These are phyloP conservation scores for Kwoniella pini DNA, from an alignment of 768 basidiomycete species.

Conservation along the genomic window DNA sequence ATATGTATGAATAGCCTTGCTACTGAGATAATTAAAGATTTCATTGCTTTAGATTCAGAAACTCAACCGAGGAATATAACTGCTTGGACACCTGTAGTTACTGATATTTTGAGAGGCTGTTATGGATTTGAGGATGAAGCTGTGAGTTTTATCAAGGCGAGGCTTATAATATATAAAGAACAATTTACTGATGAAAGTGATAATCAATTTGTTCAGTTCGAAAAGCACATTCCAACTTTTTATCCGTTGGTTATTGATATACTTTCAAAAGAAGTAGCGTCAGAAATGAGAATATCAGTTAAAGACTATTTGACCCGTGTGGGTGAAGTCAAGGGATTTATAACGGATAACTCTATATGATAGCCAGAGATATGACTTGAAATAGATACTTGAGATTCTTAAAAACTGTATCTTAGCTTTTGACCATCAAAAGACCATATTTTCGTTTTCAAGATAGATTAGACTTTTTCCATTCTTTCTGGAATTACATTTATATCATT, in stretches of 20 bases:
- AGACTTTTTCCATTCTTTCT: too few species aligned
- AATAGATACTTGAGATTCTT: too few species aligned
- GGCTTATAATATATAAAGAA: neutral
- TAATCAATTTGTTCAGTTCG: constrained; percentile 64
- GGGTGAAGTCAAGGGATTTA: constrained; percentile 35
- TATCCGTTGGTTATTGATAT: constrained; percentile 88
- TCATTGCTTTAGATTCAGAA: constrained; percentile 81
- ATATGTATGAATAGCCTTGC: constrained; percentile 73
- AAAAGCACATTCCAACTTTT: constrained; percentile 79
- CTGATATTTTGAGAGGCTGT: constrained; percentile 87
- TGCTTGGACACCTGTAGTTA: constrained; percentile 99
- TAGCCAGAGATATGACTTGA: too few species aligned
- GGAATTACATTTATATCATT: too few species aligned
- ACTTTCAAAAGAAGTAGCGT: constrained; percentile 74
- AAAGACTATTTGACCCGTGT: constrained; percentile 78
- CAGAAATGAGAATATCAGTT: constrained; percentile 78
- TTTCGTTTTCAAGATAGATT: too few species aligned
- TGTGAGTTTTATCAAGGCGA: constrained; percentile 61
- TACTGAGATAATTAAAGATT: constrained; percentile 84
- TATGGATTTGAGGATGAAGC: constrained; percentile 85
- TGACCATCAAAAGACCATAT: too few species aligned
- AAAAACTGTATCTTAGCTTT: too few species aligned
- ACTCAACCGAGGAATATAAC: constrained; percentile 91
- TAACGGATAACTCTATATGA: too few species aligned
- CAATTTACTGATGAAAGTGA: too few species aligned